Conservation (phyloP, 805 yeast genomes). For the Candida qinlingensis region DNA sequence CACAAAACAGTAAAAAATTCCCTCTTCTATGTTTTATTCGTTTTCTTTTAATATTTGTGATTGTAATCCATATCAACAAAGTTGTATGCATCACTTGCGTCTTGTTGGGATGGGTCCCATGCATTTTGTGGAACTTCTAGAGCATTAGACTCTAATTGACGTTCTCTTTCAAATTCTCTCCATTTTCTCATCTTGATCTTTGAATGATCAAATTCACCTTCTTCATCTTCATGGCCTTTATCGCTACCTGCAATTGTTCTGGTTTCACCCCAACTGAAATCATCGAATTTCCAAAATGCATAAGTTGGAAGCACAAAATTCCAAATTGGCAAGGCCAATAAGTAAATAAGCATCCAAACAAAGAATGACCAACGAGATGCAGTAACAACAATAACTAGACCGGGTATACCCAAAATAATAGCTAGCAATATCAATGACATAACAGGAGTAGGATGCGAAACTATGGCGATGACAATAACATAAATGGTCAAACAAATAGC, state of each 20-base stretch:
- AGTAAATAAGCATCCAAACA: slow-evolving; percentile 73
- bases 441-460: slow-evolving; percentile 70
- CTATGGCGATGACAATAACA: slow-evolving; percentile 65
- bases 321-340: slow-evolving; percentile 88
- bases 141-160: slow-evolving; percentile 13
- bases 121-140: slow-evolving; percentile 22
- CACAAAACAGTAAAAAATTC: too few relatives aligned
- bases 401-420: slow-evolving; percentile 82
- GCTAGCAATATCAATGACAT: slow-evolving; percentile 72
- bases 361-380: slow-evolving; percentile 70
- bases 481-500: slow-evolving; percentile 81
- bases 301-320: slow-evolving; percentile 81
- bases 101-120: slow-evolving; percentile 24
- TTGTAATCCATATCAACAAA: slow-evolving; percentile 9
- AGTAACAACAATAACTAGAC: slow-evolving; percentile 71
- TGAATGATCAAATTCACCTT: slow-evolving; percentile 89
- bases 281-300: slow-evolving; percentile 93
- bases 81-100: slow-evolving; percentile 8
- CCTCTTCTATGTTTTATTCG: too few relatives aligned
- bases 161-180: slow-evolving; percentile 85
- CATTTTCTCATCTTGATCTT: slow-evolving; percentile 87
- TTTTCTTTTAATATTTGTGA: too few relatives aligned
- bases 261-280: slow-evolving; percentile 95
- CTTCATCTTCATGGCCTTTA: slow-evolving; percentile 60
- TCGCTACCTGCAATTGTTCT: slow-evolving; percentile 71